Evolutionary conservation across 768 basidiomycete species (phyloP), one percentile per base, ranked within the genome.

Genomic region (Neoboletus magnificus): DNA sequence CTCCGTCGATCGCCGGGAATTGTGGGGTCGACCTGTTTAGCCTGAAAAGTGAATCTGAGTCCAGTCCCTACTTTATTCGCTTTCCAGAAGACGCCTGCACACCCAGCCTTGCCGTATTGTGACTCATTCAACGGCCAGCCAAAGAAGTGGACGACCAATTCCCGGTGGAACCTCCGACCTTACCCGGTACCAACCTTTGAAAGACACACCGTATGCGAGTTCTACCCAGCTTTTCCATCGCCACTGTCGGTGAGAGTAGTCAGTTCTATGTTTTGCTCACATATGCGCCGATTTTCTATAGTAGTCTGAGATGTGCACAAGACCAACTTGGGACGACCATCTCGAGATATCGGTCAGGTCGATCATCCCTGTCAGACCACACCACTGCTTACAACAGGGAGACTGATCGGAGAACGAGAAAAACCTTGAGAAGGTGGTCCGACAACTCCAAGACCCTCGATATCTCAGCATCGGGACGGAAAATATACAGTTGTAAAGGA

Each of bases 181-280:
- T 77, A n/a, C n/a, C n/a, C 12, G 78, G 50, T 59, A 77, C 15
- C 69, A 61, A 18, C 46, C 65, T 11, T 57, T 77, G 50, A 67
- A 42, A 32, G 67, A 67, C 16, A 58, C 71, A 30, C 5, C 7
- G 11, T 12, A 13, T 35, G 6, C 33, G 13, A 35, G 5, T 32
- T 39, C 37, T 20, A 36, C 18, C 36, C 8, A 40, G 5, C 40
- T 40, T 22, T 20, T 20, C 20, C 40, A 36, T 36, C 36, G 18
- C 18, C 18, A 18, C 3, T 36, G 18, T 18, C 36, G 11, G 40
- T 40, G 20, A 22, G 20, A 22, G 11, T 18, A 36, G 8, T 35
- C 37, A 27, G 27, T 9, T 2, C 25, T 27, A 9, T 27, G 25
- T 18, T 27, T 16, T 16, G 5, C 25, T 5, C 5, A n/a, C 22